phyloP scores from a whole-genome alignment of 345 rosid genomes.

The Citropsis articulata region DNA sequence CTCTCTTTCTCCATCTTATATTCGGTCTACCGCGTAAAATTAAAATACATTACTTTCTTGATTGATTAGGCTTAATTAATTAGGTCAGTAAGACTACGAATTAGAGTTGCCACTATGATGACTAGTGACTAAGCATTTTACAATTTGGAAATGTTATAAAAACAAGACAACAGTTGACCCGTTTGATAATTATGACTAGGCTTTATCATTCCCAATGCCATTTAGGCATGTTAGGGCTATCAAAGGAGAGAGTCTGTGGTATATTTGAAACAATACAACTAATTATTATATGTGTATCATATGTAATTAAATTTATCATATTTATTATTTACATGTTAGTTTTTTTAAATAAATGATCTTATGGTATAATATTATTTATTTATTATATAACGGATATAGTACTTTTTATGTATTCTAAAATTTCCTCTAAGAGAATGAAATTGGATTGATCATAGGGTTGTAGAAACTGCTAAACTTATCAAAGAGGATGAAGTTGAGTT shows the following conservation, averaged over 20 bases:
- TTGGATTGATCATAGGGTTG: neutral
- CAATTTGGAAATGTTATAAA: conserved; percentile 22
- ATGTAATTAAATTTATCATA: no score
- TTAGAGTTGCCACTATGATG: conserved; percentile 22
- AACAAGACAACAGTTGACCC: conserved; percentile 36
- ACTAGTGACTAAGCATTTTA: conserved; percentile 23
- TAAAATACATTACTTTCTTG: neutral
- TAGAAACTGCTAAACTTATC: conserved; percentile 17
- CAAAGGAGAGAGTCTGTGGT: neutral
- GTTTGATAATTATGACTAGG: conserved; percentile 29
- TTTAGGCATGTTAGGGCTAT: conserved; percentile 27
- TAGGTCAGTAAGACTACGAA: neutral
- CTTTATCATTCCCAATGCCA: conserved; percentile 54
- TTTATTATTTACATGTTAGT: no score
- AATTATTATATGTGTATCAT: no score
- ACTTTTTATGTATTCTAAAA: no score
- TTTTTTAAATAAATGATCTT: no score
- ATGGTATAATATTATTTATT: no score
- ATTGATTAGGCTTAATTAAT: neutral
- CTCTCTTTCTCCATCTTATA: neutral
- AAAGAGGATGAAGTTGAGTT: conserved; percentile 7
- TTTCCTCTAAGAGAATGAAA: neutral
- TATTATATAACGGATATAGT: accelerated
- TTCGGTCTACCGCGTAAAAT: neutral
- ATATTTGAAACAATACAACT: no score